Evolutionary conservation across 768 basidiomycete genomes (phyloP), one percentile per base, ranked within the genome.

Genomic region (Mycena latifolia): DNA sequence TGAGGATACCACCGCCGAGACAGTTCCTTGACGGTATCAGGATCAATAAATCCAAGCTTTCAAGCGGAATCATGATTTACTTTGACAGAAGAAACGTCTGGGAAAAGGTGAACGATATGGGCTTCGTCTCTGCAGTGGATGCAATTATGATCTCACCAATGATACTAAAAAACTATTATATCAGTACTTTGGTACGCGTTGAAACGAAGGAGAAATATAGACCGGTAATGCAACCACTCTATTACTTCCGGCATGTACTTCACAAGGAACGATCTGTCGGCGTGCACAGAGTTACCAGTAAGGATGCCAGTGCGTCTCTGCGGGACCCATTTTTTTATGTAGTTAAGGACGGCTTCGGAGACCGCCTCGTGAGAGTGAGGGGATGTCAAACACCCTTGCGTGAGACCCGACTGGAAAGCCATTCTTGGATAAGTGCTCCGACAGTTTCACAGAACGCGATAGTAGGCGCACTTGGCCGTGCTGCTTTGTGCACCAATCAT

Each of bases 261-360:
- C 5, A 80, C 81, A 28, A 95, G 80, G 74, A 95, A 95, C 4
- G 80, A 77, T 57, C 86, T 84, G 77, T 98, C 95, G 1, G 87
- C 88, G 73, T 98, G 94, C 3, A 97, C 92, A 14, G 93, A 92
- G 73, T 85, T 96, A 17, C 96, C 96, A 7, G 96, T 94, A n/a
- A 95, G 85, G 10, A 94, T 84, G 2, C 85, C 94, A 8, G 77
- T 80, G 39, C 83, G 79, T 63, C 81, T 80, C 18, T 83, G 75
- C 15, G 96, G 95, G 37, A 98, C 82, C 94, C 95, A 95, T 73
- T 85, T 88, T 78, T 92, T 89, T 74, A 98, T 88, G 75, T 98
- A 98, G 2, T 80, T 79, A 22, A 95, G 78, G 5, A 96, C 89
- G 22, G 83, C 76, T 24, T 82, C 72, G 14, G 86, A 78, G 3